Evolutionary conservation across 1,284 basidiomycete genomes (phyloP).

Genomic region (Sanguinoderma infundibulare): DNA sequence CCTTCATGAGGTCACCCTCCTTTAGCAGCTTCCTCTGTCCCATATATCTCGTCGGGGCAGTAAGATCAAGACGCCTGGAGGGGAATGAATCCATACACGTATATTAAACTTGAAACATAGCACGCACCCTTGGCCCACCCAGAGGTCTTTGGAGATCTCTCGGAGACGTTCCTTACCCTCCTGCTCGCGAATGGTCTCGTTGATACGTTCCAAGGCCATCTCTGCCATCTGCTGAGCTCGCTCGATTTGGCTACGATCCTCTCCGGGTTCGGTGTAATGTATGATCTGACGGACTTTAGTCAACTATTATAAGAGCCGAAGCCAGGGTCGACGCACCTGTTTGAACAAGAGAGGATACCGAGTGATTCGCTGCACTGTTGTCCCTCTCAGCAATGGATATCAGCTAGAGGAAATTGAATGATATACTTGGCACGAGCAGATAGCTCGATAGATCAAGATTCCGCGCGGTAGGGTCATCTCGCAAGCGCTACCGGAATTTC

Average conservation of each 20-base stretch:
- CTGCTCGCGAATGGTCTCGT: conserved; percentile 88
- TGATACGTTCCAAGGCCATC: conserved; percentile 78
- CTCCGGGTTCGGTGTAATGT: conserved; percentile 72
- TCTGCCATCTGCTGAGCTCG: conserved; percentile 71
- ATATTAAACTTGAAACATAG: background rate
- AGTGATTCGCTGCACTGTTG: conserved; percentile 91
- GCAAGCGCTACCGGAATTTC: conserved; percentile 52
- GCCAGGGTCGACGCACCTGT: conserved; percentile 50
- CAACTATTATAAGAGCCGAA: too few relatives aligned
- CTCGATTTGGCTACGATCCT: conserved; percentile 60
- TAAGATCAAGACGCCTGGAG: conserved; percentile 83
- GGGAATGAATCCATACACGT: background rate
- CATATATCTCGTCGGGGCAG: conserved; percentile 83
- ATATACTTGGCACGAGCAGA: conserved; percentile 85
- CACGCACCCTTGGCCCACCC: conserved; percentile 80
- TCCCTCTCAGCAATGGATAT: background rate
- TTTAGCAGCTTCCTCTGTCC: conserved; percentile 78
- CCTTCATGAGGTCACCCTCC: conserved; percentile 80
- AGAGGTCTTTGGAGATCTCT: conserved; percentile 78
- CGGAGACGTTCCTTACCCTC: conserved; percentile 78
- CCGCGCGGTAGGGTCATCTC: conserved; percentile 77
- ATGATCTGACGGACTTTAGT: conserved; percentile 59
- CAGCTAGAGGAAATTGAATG: background rate
- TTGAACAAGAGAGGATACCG: conserved; percentile 89
- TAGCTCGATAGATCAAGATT: conserved; percentile 92